These are phyloP conservation scores for Beta macrorhiza DNA, from an alignment of 179 eudicot genomes.

Conservation along the genomic window DNA sequence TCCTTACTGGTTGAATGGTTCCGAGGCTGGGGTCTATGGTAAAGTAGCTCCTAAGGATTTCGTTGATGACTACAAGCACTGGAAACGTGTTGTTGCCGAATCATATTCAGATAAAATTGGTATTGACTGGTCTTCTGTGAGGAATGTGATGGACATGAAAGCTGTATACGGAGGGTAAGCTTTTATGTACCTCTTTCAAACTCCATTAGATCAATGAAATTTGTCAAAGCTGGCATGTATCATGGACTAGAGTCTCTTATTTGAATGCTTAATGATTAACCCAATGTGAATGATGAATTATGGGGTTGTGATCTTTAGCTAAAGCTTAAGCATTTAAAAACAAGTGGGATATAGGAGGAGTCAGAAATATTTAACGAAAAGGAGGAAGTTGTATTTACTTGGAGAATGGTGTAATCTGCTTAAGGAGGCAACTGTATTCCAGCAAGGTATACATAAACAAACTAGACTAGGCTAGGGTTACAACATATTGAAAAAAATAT, in stretches of 20 bases:
- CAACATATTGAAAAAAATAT: too few relatives aligned
- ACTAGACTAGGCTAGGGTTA: too few relatives aligned
- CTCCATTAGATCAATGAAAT: not conserved
- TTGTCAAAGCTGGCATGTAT: not conserved
- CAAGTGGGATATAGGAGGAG: not conserved
- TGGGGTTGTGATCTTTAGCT: not conserved
- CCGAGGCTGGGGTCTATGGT: conserved; percentile 37
- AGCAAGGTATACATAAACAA: too few relatives aligned
- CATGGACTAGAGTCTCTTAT: not conserved
- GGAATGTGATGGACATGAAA: conserved; percentile 54
- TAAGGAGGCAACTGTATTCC: too few relatives aligned
- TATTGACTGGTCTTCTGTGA: conserved; percentile 42
- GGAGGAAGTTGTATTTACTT: not conserved
- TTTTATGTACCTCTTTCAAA: not conserved
- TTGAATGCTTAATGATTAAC: not conserved
- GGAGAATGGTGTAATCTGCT: too few relatives aligned
- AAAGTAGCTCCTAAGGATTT: conserved; percentile 46
- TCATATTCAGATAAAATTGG: conserved; percentile 46
- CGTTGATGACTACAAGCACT: conserved; percentile 36
- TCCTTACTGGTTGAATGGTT: conserved; percentile 42
- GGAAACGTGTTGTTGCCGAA: conserved; percentile 36
- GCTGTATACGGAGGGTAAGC: conserved; percentile 51
- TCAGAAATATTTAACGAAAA: not conserved
- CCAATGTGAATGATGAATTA: not conserved
- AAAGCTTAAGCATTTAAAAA: not conserved